phyloP scores from a whole-genome alignment of 2,329 filamentous ascomycete species.

The Microsporum canis region DNA sequence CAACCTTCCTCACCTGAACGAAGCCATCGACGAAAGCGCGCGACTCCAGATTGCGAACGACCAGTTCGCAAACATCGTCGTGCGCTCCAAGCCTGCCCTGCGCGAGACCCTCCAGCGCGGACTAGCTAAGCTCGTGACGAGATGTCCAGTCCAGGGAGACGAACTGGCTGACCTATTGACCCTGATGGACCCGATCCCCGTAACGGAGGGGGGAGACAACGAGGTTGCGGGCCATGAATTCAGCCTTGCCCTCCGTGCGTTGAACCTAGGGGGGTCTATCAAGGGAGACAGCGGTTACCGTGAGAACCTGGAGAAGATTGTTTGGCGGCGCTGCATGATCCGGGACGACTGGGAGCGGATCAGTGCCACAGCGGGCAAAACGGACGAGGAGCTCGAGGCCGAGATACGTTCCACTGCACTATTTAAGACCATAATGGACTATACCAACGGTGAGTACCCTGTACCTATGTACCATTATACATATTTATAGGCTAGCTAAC shows the following conservation, averaged over 20 bases:
- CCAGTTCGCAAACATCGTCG: slow-evolving; percentile 45
- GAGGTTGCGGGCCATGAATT: slow-evolving; percentile 53
- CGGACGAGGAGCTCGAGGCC: slow-evolving; percentile 55
- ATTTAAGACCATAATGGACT: slow-evolving; percentile 54
- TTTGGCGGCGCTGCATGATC: slow-evolving; percentile 81
- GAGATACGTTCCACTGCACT: slow-evolving; percentile 55
- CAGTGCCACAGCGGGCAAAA: slow-evolving; percentile 64
- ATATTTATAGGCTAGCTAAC: slow-evolving; percentile 7
- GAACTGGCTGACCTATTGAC: slow-evolving; percentile 58
- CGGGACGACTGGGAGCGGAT: slow-evolving; percentile 74
- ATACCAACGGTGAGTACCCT: slow-evolving; percentile 48
- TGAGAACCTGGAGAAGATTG: slow-evolving; percentile 47
- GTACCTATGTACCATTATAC: neutral
- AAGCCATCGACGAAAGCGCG: slow-evolving; percentile 67
- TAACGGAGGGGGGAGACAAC: slow-evolving; percentile 36
- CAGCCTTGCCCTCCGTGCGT: slow-evolving; percentile 54
- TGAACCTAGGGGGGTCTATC: slow-evolving; percentile 43
- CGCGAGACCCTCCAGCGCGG: slow-evolving; percentile 58
- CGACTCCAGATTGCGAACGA: slow-evolving; percentile 66
- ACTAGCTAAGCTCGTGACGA: slow-evolving; percentile 57
- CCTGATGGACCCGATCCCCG: slow-evolving; percentile 50
- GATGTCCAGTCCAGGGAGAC: slow-evolving; percentile 52
- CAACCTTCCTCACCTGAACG: slow-evolving; percentile 57
- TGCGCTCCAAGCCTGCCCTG: slow-evolving; percentile 54
- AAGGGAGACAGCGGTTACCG: slow-evolving; percentile 44